These are phyloP conservation scores for Neodidymelliopsis sp. DNA, from an alignment of 2,329 filamentous ascomycete species.

Conservation along the genomic window DNA sequence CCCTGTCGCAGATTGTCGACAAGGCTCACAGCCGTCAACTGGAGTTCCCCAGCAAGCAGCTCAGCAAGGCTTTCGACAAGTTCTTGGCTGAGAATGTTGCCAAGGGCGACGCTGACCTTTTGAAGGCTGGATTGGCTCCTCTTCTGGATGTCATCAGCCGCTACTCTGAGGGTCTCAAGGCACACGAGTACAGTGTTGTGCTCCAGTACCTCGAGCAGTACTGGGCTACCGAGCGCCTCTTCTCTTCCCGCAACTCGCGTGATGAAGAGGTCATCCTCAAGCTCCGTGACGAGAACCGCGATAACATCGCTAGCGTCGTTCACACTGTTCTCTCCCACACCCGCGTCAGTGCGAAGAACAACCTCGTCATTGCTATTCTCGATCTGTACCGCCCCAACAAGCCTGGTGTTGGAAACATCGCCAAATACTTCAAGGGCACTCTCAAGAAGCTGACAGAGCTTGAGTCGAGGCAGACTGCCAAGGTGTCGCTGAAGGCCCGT, in stretches of 20 bases:
- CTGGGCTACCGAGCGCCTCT: constrained; percentile 82
- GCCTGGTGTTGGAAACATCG: constrained; percentile 85
- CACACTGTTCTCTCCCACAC: constrained; percentile 93
- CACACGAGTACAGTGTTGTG: constrained; percentile 86
- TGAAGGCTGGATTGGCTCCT: constrained; percentile 77
- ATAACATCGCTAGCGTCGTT: constrained; percentile 84
- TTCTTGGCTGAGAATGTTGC: constrained; percentile 89
- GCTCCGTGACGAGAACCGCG: constrained; percentile 95
- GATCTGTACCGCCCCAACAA: constrained; percentile 96
- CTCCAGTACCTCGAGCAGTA: constrained; percentile 81
- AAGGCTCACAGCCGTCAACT: constrained; percentile 76
- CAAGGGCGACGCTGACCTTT: constrained; percentile 73
- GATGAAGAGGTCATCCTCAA: constrained; percentile 94
- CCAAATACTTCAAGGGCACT: constrained; percentile 82
- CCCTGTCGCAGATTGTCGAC: constrained; percentile 85
- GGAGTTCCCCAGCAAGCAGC: constrained; percentile 91
- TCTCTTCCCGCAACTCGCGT: constrained; percentile 82
- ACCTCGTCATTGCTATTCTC: constrained; percentile 87
- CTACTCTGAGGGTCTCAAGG: constrained; percentile 88
- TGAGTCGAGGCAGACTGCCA: constrained; percentile 84
- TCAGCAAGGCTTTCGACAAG: constrained; percentile 82
- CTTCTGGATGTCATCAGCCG: constrained; percentile 78
- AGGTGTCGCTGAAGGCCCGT: constrained; percentile 95
- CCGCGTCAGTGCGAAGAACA: constrained; percentile 91
- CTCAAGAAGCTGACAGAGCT: constrained; percentile 90